Evolutionary conservation across 108 stramenopile genomes (phyloP).

Genomic region (Cyclostephanos invisitatus): DNA sequence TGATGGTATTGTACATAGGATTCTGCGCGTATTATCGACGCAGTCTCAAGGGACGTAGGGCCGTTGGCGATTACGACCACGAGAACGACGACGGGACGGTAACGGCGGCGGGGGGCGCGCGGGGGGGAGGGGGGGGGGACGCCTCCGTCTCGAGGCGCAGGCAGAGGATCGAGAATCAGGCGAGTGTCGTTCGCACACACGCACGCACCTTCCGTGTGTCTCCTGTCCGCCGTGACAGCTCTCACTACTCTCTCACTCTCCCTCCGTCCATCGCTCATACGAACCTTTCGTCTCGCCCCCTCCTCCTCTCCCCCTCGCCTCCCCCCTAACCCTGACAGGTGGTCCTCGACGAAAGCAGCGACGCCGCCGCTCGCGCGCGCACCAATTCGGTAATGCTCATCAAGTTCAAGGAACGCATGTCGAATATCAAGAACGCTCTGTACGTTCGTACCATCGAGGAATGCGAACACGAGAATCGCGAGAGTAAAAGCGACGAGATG

Average conservation of each 20-base stretch:
- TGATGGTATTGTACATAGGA: conserved; percentile 30
- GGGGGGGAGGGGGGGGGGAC: background rate
- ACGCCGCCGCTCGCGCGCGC: conserved; percentile 17
- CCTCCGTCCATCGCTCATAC: background rate
- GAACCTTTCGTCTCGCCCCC: background rate
- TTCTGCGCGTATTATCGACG: conserved; percentile 32
- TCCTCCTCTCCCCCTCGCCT: background rate
- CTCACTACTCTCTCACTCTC: background rate
- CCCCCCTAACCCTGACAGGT: background rate
- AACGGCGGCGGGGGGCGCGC: too few species aligned
- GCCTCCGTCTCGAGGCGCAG: background rate
- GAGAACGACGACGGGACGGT: background rate
- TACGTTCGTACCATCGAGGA: conserved; percentile 25
- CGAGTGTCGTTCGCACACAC: background rate
- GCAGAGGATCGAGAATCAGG: conserved; percentile 15
- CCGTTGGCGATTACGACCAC: background rate
- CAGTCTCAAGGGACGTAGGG: background rate
- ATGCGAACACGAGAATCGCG: too few species aligned
- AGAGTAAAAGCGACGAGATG: background rate
- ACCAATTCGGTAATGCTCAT: background rate
- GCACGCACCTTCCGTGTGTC: too few species aligned
- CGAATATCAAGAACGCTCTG: conserved; percentile 21
- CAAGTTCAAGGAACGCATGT: conserved; percentile 36
- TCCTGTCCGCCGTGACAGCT: too few species aligned
- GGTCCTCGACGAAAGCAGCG: conserved; percentile 32